Evolutionary conservation across 257 asterid species (phyloP).

Genomic region (Solanum sparsipilum): DNA sequence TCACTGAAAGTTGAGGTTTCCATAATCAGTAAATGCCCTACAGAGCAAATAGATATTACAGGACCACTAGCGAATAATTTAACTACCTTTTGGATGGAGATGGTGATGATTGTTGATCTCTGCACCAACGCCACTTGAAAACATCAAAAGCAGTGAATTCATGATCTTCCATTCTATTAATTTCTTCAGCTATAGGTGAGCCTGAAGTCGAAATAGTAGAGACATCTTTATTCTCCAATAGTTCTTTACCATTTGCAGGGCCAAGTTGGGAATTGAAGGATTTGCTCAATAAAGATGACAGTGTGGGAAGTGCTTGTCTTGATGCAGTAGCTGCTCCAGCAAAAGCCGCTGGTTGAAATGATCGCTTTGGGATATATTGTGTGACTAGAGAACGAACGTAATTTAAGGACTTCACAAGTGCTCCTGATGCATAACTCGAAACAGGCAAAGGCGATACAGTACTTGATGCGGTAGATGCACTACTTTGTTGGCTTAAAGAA

Average conservation of each 20-base stretch:
- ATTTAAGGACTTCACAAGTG: slow-evolving; percentile 83
- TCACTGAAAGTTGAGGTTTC: slow-evolving; percentile 49
- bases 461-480: slow-evolving; percentile 33
- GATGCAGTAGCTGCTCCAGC: slow-evolving; percentile 86
- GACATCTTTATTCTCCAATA: slow-evolving; percentile 72
- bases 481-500: slow-evolving; percentile 59
- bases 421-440: slow-evolving; percentile 81
- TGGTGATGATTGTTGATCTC: slow-evolving; percentile 68
- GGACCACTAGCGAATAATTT: slow-evolving; percentile 18
- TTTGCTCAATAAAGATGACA: slow-evolving; percentile 86
- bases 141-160: slow-evolving; percentile 78
- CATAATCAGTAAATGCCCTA: slow-evolving; percentile 13
- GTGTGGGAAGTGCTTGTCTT: slow-evolving; percentile 78
- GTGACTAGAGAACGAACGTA: slow-evolving; percentile 92
- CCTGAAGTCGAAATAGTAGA: slow-evolving; percentile 61
- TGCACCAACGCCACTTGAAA: slow-evolving; percentile 95
- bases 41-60: slow-evolving; percentile 1
- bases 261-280: slow-evolving; percentile 82
- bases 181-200: slow-evolving; percentile 71
- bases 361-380: slow-evolving; percentile 85
- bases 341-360: slow-evolving; percentile 93
- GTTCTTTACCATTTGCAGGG: slow-evolving; percentile 74
- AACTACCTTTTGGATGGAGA: slow-evolving; percentile 71
- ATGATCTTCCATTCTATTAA: slow-evolving; percentile 58
- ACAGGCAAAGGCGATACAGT: slow-evolving; percentile 72